Base-by-base conservation (phyloP, 1,139 yeast species). In the Schwanniomyces etchellsii region DNA sequence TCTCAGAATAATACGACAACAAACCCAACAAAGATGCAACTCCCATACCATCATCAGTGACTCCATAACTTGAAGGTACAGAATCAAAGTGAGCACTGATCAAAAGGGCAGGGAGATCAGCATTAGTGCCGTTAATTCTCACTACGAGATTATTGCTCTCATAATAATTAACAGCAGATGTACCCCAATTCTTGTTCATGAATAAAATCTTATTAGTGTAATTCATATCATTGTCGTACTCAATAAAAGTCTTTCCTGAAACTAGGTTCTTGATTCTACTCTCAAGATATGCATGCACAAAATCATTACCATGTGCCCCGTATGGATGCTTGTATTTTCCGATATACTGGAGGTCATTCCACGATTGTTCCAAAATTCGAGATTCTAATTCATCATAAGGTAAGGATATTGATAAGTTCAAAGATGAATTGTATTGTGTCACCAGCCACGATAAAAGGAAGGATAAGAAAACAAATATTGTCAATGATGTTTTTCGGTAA, bases 1-100 rank as follows among this genome's bases (percentile, higher is more conserved):
- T 46, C 1, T 46, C 39, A 2, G 74, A 49, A 42, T 64, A 73
- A 42, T 74, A 58, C 28, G 75, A 64, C 37, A 88, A 59, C 2
- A 83, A 61, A 1, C 91, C 95, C 27, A 88, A 61, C 69, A 86
- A 61, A 5, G 91, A 71, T 1, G 91, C 95, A 37, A 85, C 68
- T n/a, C 96, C 96, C 62, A 81, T 80, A 1, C 96, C 96, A 49
- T 85, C 96, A 52, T 89, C 97, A 5, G 96, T 88, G 4, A 93
- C 77, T 17, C 97, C 96, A 47, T 64, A 76, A 10, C 89, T 79
- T 3, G 94, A 75, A 11, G 96, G 94, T 3, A 88, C 96, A 5
- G 93, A 78, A 57, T 89, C 96, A 48, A 62, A 89, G 56, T 89
- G 96, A 3, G 96, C 89, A 42, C 94, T 81, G 4, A 89, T 50